Base-by-base conservation (phyloP, 202 grass and related monocot species). In the Brachypodium distachyon region DNA sequence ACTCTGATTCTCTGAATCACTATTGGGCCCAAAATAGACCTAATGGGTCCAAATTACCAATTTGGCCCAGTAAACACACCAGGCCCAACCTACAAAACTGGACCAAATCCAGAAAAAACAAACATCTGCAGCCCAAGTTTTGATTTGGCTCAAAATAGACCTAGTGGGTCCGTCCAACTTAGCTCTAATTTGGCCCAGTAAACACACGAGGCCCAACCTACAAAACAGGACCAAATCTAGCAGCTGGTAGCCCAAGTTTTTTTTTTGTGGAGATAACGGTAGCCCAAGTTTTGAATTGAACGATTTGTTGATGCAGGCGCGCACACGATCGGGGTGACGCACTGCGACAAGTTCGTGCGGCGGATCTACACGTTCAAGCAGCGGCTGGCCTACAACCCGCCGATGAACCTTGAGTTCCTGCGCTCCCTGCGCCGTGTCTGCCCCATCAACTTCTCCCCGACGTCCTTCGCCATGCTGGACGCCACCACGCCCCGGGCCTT, bases 291-390 rank as follows among this genome's bases (percentile, higher is more conserved):
- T n/a, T n/a, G n/a, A n/a, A n/a, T n/a, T n/a, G 33, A 36, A 36
- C 3, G 6, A 36, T 46, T 0, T 0, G 3, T 9, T 10, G 4
- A 17, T 67, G 36, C 85, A 90, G 89, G 92, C 0, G 92, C 92
- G 23, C 92, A 96, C 61, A 96, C 92, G 19, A 92, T 92, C 55
- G 92, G 92, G 4, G 84, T 90, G 67, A 87, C 92, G 2, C 89
- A 92, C 69, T 96, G 93, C 49, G 89, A 89, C 84, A 89, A 89
- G 78, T 90, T 96, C 78, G 23, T 85, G 37, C 82, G 84, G 0
- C 89, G 93, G 16, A 87, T 96, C 78, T 96, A 96, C 89, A 81
- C 80, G 26, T 92, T 91, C 60, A 87, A 82, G 78, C 72, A 79
- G 61, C 60, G 69, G 3, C 63, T 76, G n/a, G 2, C 51, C 2